Conservation (phyloP, 805 yeast genomes). For the Sugiyamaella boreocaroliniensis region DNA sequence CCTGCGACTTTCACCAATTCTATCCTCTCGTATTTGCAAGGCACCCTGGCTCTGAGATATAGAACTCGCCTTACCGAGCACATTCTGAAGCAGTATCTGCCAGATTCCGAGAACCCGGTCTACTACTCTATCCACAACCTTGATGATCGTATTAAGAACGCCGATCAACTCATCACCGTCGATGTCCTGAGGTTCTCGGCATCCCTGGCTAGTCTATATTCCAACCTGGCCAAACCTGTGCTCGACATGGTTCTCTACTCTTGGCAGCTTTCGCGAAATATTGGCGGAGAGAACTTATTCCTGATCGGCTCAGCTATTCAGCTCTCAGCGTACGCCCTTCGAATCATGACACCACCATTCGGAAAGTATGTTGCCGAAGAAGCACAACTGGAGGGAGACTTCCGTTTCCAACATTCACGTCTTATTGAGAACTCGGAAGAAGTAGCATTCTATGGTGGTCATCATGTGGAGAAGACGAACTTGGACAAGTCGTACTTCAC, state of each 20-base stretch:
- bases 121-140: conserved; percentile 66
- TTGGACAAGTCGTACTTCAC: conserved; percentile 77
- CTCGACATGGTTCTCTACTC: conserved; percentile 77
- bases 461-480: conserved; percentile 65
- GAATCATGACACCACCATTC: conserved; percentile 82
- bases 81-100: conserved; percentile 65
- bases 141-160: conserved; percentile 53
- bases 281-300: conserved; percentile 62
- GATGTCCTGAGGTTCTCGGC: conserved; percentile 69
- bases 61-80: conserved; percentile 58
- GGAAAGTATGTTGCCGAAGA: conserved; percentile 70
- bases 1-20: conserved; percentile 83
- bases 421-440: conserved; percentile 76
- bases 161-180: conserved; percentile 77
- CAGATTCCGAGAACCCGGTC: conserved; percentile 56
- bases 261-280: conserved; percentile 51
- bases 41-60: conserved; percentile 37
- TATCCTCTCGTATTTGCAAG: conserved; percentile 40
- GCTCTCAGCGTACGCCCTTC: conserved; percentile 63
- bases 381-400: conserved; percentile 77
- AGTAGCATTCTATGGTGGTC: conserved; percentile 79
- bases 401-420: conserved; percentile 76
- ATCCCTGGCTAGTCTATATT: conserved; percentile 67
- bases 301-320: conserved; percentile 76
- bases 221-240: conserved; percentile 77